phyloP scores from a whole-genome alignment of 371 early-diverging fungal genomes.

The Mortierella sp. region DNA sequence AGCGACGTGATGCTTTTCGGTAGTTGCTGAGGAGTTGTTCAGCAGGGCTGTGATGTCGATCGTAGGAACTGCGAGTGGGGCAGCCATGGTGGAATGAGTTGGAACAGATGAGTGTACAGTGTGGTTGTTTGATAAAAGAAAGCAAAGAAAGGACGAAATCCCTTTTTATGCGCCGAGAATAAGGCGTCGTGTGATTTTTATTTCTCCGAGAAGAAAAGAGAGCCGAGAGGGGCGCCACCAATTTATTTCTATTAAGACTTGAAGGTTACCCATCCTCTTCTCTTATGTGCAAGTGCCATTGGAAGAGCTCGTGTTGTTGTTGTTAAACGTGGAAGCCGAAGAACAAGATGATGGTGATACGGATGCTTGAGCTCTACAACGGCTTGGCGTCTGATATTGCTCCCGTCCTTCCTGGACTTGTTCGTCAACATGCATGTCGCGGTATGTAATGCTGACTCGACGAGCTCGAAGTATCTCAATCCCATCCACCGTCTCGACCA shows the following conservation, averaged over 20 bases:
- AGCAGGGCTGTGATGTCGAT: slow-evolving; percentile 52
- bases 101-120: neutral
- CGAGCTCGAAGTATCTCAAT: slow-evolving; percentile 59
- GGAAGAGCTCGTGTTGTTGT: neutral
- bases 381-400: neutral
- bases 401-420: slow-evolving; percentile 13
- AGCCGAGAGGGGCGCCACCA: neutral
- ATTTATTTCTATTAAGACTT: neutral
- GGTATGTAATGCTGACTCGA: slow-evolving; percentile 62
- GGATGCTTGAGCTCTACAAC: neutral
- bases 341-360: neutral
- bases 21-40: neutral
- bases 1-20: slow-evolving; percentile 38
- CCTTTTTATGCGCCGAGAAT: neutral
- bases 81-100: slow-evolving; percentile 11
- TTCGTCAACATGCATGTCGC: slow-evolving; percentile 34
- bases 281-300: neutral
- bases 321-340: neutral
- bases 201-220: neutral
- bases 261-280: neutral
- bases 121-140: neutral
- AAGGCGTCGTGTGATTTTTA: neutral
- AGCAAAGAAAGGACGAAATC: neutral
- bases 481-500: slow-evolving; percentile 59
- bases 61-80: slow-evolving; percentile 35